Percentiles rank a stretch among this genome's conserved stretches.
These are phyloP conservation scores for Taxillus chinensis DNA, from an alignment of 164 flowering plant species.

Conservation along the genomic window DNA sequence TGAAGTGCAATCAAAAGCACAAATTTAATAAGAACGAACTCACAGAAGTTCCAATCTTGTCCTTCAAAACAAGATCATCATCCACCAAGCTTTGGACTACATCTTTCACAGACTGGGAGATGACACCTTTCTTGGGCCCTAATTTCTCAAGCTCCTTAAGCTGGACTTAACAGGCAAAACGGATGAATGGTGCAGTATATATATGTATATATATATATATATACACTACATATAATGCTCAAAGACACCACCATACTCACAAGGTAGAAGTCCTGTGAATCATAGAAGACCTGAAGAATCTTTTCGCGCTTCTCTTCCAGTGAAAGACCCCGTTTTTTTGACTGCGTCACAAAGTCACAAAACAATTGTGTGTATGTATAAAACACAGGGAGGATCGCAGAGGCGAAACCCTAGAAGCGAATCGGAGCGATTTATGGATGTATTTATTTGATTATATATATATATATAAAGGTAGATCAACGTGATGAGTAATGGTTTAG, in stretches of 20 bases:
- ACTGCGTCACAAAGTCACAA: slow-evolving; percentile 26
- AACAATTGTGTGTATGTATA: too few species aligned
- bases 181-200: neutral
- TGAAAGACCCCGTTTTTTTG: slow-evolving; percentile 94
- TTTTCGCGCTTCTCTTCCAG: slow-evolving; percentile 97
- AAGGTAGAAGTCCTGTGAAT: slow-evolving; percentile 83
- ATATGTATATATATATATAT: neutral
- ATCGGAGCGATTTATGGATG: too few species aligned
- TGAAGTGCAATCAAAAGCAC: neutral
- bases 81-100: slow-evolving; percentile 93
- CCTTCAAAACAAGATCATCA: slow-evolving; percentile 93
- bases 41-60: slow-evolving; percentile 94
- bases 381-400: too few species aligned
- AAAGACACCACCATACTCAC: slow-evolving; percentile 34
- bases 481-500: neutral
- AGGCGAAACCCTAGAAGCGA: too few species aligned
- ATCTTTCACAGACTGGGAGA: slow-evolving; percentile 92
- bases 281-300: slow-evolving; percentile 88
- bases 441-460: too few species aligned
- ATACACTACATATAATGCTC: neutral
- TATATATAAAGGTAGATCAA: too few species aligned
- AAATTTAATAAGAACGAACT: slow-evolving; percentile 16
- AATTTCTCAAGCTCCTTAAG: slow-evolving; percentile 94
- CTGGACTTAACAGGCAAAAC: slow-evolving; percentile 26
- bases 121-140: slow-evolving; percentile 94